Evolutionary conservation across 1,284 basidiomycete genomes (phyloP), one percentile per base, ranked within the genome.

Genomic region (Cryptococcus sp.): DNA sequence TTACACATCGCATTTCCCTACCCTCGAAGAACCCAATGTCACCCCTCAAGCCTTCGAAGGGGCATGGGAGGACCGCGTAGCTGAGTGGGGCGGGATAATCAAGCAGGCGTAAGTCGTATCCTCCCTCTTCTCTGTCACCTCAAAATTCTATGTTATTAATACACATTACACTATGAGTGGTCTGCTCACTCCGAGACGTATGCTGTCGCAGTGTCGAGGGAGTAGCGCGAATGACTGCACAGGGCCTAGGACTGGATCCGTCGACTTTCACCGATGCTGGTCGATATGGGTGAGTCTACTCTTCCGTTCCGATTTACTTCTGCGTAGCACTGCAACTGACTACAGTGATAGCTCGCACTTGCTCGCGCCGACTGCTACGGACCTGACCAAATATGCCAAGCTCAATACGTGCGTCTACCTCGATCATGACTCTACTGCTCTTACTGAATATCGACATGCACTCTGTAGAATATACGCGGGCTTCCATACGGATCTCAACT

Each of bases 361-460:
- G 23, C 84, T 96, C 20, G 93, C 91, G 0, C 93, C 93, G 2
- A 96, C 93, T 0, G 89, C 91, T 1, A 94, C 92, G 3, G 88
- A 95, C 72, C 82, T 96, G 13, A 75, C 79, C 25, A 90, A 88
- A 68, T 93, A 89, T 65, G 86, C 88, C 29, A 67, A 85, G 69
- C 85, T 86, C 61, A 84, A 76, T 48, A 69, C 69, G 77, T 78
- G 48, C 64, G 71, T 71, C 22, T 34, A 10, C 29, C 29, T 34
- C 8, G 8, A 34, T 10, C 8, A 10, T 13, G 3, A 10, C 8
- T 34, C 2, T 10, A 10, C 3, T 34, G 29, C 29, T 34, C 8
- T 34, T 2, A 2, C 29, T 10, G 8, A 13, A 34, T 34, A 7
- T 34, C 29, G 44, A 23, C n/a, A 34, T 40, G 11, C 39, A 20